Conservation (phyloP, 331 rosid species). For the Stylosanthes scabra region DNA sequence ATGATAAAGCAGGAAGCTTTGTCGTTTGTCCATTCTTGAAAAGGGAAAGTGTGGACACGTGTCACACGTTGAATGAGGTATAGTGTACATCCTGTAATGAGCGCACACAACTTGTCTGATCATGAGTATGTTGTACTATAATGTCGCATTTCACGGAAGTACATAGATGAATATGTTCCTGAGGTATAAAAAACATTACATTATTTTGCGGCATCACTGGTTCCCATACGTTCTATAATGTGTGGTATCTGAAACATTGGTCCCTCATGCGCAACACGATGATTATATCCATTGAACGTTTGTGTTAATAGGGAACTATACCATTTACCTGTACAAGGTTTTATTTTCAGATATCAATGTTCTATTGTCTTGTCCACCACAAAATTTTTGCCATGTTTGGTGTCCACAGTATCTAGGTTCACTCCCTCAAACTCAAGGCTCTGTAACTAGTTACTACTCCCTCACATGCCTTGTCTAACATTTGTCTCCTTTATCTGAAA, state of each 20-base stretch:
- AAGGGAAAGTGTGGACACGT: constrained; percentile 29
- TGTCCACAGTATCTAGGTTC: constrained; percentile 55
- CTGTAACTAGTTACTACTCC: background rate
- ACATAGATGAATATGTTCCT: constrained; percentile 52
- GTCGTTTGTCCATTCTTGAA: constrained; percentile 17
- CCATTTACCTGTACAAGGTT: constrained; percentile 43
- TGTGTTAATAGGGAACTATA: constrained; percentile 16
- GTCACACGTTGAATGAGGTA: constrained; percentile 6
- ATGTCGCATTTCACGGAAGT: constrained; percentile 37
- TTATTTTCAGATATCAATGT: constrained; percentile 45
- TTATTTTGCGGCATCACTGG: constrained; percentile 45
- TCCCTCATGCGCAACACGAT: constrained; percentile 59
- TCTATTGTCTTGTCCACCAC: constrained; percentile 47
- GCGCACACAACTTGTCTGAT: constrained; percentile 33
- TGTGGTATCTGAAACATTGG: constrained; percentile 41
- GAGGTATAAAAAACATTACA: constrained; percentile 30
- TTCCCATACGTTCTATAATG: constrained; percentile 35
- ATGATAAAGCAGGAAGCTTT: constrained; percentile 23
- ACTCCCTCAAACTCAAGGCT: constrained; percentile 42
- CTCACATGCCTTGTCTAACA: constrained; percentile 44
- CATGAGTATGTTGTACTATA: constrained; percentile 37
- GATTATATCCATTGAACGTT: constrained; percentile 66
- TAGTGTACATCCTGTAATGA: constrained; percentile 29
- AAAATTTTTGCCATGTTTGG: background rate
- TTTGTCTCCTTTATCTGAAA: constrained; percentile 33